Percentiles rank a stretch among this genome's conserved stretches.
Evolutionary conservation across 2,329 filamentous ascomycete genomes (phyloP).

Genomic region (Cryoendolithus antarcticus): DNA sequence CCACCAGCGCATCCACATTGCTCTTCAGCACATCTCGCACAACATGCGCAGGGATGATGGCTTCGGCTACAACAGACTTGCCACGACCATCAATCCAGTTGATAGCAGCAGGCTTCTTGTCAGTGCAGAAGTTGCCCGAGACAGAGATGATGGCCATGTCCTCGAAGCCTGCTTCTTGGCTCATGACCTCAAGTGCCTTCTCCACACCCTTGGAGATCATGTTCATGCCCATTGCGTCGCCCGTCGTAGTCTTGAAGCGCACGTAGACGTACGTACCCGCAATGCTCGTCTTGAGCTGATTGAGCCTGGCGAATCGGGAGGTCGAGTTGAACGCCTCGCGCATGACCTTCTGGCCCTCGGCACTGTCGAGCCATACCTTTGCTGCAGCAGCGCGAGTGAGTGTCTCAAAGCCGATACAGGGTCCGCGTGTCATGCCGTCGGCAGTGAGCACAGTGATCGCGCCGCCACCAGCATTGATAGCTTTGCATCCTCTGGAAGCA

Average conservation of each 20-base stretch:
- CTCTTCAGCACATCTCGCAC: slow-evolving; percentile 85
- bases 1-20: slow-evolving; percentile 80
- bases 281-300: slow-evolving; percentile 80
- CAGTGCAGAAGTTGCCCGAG: slow-evolving; percentile 94
- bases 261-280: slow-evolving; percentile 94
- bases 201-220: slow-evolving; percentile 99
- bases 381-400: slow-evolving; percentile 81
- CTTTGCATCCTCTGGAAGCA: slow-evolving; percentile 86
- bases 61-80: slow-evolving; percentile 93
- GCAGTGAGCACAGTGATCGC: slow-evolving; percentile 81
- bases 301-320: slow-evolving; percentile 80
- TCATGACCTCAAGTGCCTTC: slow-evolving; percentile 82
- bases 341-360: slow-evolving; percentile 70
- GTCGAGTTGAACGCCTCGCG: slow-evolving; percentile 94
- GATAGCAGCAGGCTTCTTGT: slow-evolving; percentile 94
- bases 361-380: slow-evolving; percentile 92
- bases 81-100: slow-evolving; percentile 99
- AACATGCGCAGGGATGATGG: slow-evolving; percentile 80
- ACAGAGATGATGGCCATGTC: slow-evolving; percentile 93
- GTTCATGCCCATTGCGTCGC: slow-evolving; percentile 99
- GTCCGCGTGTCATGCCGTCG: slow-evolving; percentile 98
- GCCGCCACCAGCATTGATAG: slow-evolving; percentile 92
- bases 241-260: slow-evolving; percentile 96
- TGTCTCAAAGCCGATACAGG: slow-evolving; percentile 83
- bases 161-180: slow-evolving; percentile 74